phyloP scores from a whole-genome alignment of 176 grass and related monocot species.

The Miscanthus lutarioriparius region DNA sequence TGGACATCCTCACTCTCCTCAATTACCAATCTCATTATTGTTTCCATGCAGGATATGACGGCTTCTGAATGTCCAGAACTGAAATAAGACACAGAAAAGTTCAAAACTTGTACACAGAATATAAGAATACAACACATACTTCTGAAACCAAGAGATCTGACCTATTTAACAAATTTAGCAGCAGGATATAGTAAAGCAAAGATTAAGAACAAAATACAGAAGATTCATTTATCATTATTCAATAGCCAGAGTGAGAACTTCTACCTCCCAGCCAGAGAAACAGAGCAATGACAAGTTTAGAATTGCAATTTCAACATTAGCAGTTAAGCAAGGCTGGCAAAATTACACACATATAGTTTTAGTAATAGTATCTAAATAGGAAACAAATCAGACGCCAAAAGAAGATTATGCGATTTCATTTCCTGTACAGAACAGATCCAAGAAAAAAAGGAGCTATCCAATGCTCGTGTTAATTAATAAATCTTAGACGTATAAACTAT shows the following conservation, averaged over 20 bases:
- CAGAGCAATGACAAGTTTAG: not conserved
- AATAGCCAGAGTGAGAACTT: not conserved
- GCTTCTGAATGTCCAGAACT: constrained; percentile 63
- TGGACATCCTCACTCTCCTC: constrained; percentile 90
- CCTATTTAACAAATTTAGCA: not conserved
- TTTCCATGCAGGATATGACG: constrained; percentile 73
- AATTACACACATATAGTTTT: not conserved
- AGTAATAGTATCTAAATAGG: not conserved
- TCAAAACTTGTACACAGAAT: not conserved
- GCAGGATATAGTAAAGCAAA: not conserved
- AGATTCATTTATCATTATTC: not conserved
- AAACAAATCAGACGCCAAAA: not conserved
- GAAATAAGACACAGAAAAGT: constrained; percentile 1
- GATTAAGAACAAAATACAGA: not conserved
- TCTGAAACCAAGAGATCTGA: not conserved
- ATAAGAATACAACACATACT: not conserved
- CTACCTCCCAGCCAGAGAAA: not conserved
- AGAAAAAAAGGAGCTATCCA: not conserved
- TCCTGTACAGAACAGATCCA: constrained; percentile 5
- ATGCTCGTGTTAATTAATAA: constrained; percentile 6
- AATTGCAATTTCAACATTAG: constrained; percentile 9
- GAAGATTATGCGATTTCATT: not conserved
- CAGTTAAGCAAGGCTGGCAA: not conserved
- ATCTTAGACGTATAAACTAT: not conserved
- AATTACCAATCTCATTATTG: constrained; percentile 86